A percentile compares a stretch with the other conserved stretches of the same genome.
Evolutionary conservation across 768 basidiomycete genomes (phyloP).

Genomic region (Lyophyllum semitale): DNA sequence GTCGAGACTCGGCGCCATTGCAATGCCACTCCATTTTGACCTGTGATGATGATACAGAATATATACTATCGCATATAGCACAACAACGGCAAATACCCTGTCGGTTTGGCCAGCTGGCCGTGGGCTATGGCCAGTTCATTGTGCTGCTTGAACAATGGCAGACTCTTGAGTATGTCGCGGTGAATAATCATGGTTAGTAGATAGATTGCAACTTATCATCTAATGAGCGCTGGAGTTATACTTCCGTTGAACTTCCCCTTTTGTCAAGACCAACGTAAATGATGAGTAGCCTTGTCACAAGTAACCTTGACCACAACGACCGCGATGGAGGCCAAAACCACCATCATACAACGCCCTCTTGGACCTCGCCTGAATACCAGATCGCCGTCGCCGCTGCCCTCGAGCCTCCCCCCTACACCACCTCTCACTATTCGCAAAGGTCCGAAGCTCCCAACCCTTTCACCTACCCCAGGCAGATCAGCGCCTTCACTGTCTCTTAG

Average conservation of each 20-base stretch:
- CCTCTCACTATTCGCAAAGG: slow-evolving; percentile 32
- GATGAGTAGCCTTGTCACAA: slow-evolving; percentile 23
- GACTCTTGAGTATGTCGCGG: background rate
- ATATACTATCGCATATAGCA: background rate
- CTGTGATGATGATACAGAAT: background rate
- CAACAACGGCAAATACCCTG: slow-evolving; percentile 3
- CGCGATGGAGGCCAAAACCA: slow-evolving; percentile 22
- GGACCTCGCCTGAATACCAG: slow-evolving; percentile 51
- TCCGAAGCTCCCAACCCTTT: slow-evolving; percentile 19
- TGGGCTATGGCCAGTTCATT: background rate
- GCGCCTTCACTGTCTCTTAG: slow-evolving; percentile 28
- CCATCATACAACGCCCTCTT: slow-evolving; percentile 39
- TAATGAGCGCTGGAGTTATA: slow-evolving; percentile 6
- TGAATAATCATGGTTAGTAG: background rate
- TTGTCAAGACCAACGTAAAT: slow-evolving; percentile 27
- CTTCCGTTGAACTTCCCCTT: slow-evolving; percentile 27
- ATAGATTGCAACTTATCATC: background rate
- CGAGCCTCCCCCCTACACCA: slow-evolving; percentile 24
- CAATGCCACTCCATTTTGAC: too few species aligned
- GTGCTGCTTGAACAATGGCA: background rate
- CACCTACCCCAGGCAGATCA: slow-evolving; percentile 28
- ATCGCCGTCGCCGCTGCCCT: slow-evolving; percentile 34
- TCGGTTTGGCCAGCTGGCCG: background rate
- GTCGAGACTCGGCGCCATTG: background rate
- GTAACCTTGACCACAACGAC: slow-evolving; percentile 30